Evolutionary conservation across 2,329 filamentous ascomycete species (phyloP), one percentile per base, ranked within the genome.

Genomic region (Ceratocystis variospora): DNA sequence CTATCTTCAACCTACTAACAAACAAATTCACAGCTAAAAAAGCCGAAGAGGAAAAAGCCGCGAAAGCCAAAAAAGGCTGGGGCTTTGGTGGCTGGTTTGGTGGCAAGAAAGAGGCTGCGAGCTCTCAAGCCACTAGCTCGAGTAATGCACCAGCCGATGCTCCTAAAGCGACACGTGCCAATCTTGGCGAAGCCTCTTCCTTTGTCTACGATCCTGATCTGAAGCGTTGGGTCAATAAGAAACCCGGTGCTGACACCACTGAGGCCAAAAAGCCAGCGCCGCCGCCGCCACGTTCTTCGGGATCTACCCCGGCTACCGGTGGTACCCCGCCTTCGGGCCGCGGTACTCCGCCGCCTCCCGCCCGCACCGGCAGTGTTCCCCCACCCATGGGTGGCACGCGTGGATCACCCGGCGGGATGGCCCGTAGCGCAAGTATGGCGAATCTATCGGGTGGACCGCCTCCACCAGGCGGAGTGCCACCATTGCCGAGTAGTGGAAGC

Each of bases 181-280:
- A 99, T 73, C 83, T 99, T 7, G 95, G 93, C 68, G 95, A 99
- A 75, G 85, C 94, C 73, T 96, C 85, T 75, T 90, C 86, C 59
- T 96, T 99, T 75, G 87, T 93, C 70, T 99, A 94, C 72, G 94
- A 99, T 73, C 88, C 91, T 1, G 89, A 96, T n/a, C 82, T 96
- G 64, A 95, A 96, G 79, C 91, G 94, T 74, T 99, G 95, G 95
- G 81, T 99, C 74, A 97, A 99, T 79, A 96, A 96, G 79, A 96
- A 96, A 74, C 84, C 85, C 10, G 87, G 87, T 12, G 82, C 83
- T 6, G 86, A 88, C 65, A 83, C 82, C 55, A 77, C 77, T 7
- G 78, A 81, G 31, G 78, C 82, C 2, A 82, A 84, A 69, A 79
- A 81, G 61, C 85, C 86, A 0, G 86, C 91, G 0, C 89, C 93